Evolutionary conservation across 768 basidiomycete species (phyloP), one percentile per base, ranked within the genome.

Genomic region (Kwoniella bestiolae): DNA sequence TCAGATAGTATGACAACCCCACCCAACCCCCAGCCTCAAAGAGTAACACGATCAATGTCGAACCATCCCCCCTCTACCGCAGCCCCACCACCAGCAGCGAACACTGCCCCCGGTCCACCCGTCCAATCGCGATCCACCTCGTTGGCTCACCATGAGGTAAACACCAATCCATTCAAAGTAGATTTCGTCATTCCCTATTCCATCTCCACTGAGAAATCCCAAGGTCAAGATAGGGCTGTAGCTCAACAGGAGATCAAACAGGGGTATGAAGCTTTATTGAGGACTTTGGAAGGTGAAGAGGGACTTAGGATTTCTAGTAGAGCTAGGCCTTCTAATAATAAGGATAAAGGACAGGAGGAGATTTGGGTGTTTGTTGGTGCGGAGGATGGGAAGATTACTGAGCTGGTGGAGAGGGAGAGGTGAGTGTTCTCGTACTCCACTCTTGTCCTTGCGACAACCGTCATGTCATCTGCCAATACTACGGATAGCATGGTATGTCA

Each of bases 331-430:
- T 32, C 32, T 25, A 70, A 68, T 7, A 66, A 70, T n/a, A 63
- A 56, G 1, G 49, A 35, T 3, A 74, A 75, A 56, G 72, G 71
- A 7, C 65, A 72, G 41, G 73, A 78, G 49, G 75, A 80, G 60
- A 68, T 80, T n/a, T 80, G 78, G 79, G 82, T 95, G 5, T 87
- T 96, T 64, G 86, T 96, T 11, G 83, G 84, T 8, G 92, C 91
- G 67, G 87, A 89, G 0, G 83, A 85, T 45, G 83, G 83, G 35
- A 85, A 87, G 53, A 82, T 96, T 21, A 76, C 85, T 26, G 85
- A 86, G 49, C 84, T 95, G 8, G 86, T 90, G 0, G 87, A 86
- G 66, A 83, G 87, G 47, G 92, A 94, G 83, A 83, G 88, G 92
- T 91, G 74, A 75, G 88, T 81, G 14, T 1, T 5, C 25, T 56